Evolutionary conservation across 331 rosid species (phyloP), one percentile per base, ranked within the genome.

Genomic region (Quercus phellos): DNA sequence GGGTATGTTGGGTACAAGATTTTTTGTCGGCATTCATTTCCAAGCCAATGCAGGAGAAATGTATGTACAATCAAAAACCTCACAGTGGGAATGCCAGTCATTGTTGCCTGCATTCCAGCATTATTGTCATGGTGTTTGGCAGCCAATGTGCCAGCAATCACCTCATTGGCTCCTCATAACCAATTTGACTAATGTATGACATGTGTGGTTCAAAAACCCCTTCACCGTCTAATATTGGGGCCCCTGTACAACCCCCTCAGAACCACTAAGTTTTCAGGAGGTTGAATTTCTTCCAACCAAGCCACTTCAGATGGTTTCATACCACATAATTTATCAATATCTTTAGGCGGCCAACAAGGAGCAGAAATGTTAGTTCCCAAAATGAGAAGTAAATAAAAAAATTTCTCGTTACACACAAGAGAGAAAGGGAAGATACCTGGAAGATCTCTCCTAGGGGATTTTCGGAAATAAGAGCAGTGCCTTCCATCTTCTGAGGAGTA

Each of bases 221-320:
- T 70, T 81, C 85, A 85, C 11, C 55, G 69, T 76, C 67, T 82
- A 46, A 81, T 81, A 56, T n/a, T 21, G 79, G 88, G 88, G 75
- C 85, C 88, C 73, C 22, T 81, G 81, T 85, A 85, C 38, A 19
- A 35, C 30, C 88, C 85, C 68, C 78, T 81, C 70, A n/a, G 51
- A 55, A 85, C 80, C 55, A 80, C 80, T 69, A 85, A 61, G 73
- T 24, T 72, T 43, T 78, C 75, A 0, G 88, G 88, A 10, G 70
- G 81, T 35, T 82, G 83, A 66, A 68, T 75, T 75, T 74, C 85
- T 51, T 81, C 88, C 71, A 81, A 66, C 88, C 85, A 85, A 66
- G 66, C 66, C 27, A 85, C n/a, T 66, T 81, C 88, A 46, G 81
- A 78, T 13, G 76, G 43, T 75, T 66, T 55, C 24, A 66, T 58